Evolutionary conservation across 1,284 basidiomycete genomes (phyloP).

Genomic region (Irpex sp.): DNA sequence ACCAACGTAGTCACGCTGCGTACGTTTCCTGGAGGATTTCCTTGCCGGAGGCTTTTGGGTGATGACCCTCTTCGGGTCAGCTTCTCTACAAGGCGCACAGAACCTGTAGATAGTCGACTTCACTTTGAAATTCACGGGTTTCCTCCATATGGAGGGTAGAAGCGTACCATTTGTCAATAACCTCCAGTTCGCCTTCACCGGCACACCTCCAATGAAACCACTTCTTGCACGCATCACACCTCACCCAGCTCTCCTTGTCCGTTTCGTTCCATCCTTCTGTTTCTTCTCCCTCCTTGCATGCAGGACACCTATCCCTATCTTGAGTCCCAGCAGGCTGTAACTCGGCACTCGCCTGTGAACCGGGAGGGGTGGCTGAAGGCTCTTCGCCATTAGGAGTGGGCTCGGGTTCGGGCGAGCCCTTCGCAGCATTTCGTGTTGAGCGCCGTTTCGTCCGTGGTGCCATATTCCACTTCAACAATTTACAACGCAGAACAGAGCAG

Average conservation of each 20-base stretch:
- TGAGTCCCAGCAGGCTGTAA: conserved; percentile 2
- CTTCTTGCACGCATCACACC: conserved; percentile 72
- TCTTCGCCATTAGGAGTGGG: conserved; percentile 1
- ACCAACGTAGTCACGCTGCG: conserved; percentile 73
- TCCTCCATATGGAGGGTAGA: not conserved
- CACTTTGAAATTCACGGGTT: not conserved
- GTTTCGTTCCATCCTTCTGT: conserved; percentile 9
- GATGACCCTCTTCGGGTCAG: conserved; percentile 57
- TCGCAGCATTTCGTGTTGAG: not conserved
- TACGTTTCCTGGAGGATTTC: conserved; percentile 72
- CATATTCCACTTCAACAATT: not conserved
- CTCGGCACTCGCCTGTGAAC: conserved; percentile 5
- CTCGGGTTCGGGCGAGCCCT: conserved; percentile 4
- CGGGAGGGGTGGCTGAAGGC: conserved; percentile 2
- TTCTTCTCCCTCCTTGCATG: conserved; percentile 11
- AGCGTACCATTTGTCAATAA: conserved; percentile 53
- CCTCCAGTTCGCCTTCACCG: conserved; percentile 61
- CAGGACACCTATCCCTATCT: conserved; percentile 16
- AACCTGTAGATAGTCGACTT: conserved; percentile 47
- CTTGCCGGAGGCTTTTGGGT: conserved; percentile 74
- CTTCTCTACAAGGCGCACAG: conserved; percentile 58
- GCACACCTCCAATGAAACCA: conserved; percentile 85
- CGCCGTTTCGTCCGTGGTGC: conserved; percentile 4
- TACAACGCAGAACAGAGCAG: not conserved
- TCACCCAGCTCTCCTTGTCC: conserved; percentile 58